Conservation (phyloP, 2,329 filamentous ascomycete genomes). For the Emmonsiellopsis sp. region DNA sequence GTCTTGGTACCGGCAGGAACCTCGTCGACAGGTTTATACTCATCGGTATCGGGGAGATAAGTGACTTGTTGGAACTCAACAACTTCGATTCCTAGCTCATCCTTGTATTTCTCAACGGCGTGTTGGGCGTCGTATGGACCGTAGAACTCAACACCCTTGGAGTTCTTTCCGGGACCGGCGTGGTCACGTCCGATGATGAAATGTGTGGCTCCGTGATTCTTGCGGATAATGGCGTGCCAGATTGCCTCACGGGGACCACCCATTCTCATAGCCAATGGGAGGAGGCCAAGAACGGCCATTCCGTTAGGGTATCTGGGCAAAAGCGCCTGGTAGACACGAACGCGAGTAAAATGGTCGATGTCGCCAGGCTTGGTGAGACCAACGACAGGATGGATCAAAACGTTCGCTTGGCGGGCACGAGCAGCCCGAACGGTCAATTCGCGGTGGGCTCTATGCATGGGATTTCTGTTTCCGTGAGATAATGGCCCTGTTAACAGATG, state of each 20-base stretch:
- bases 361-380: slow-evolving; percentile 98
- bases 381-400: slow-evolving; percentile 97
- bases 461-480: slow-evolving; percentile 52
- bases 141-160: slow-evolving; percentile 93
- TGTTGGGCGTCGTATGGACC: slow-evolving; percentile 96
- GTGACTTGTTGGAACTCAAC: slow-evolving; percentile 99
- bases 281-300: slow-evolving; percentile 92
- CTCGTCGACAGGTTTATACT: slow-evolving; percentile 90
- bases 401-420: slow-evolving; percentile 91
- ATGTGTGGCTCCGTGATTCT: slow-evolving; percentile 98
- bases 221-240: slow-evolving; percentile 99
- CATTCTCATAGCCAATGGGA: slow-evolving; percentile 98
- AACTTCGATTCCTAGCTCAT: slow-evolving; percentile 96
- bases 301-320: slow-evolving; percentile 96
- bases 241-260: slow-evolving; percentile 95
- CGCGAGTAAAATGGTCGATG: slow-evolving; percentile 99
- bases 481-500: background rate
- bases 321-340: slow-evolving; percentile 96
- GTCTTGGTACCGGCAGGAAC: slow-evolving; percentile 77
- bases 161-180: slow-evolving; percentile 96
- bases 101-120: slow-evolving; percentile 90
- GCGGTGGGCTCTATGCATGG: slow-evolving; percentile 97
- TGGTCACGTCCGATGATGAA: slow-evolving; percentile 99
- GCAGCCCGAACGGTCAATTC: slow-evolving; percentile 96
- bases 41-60: slow-evolving; percentile 92